phyloP scores from a whole-genome alignment of 140 eudicot species.

The Cichorium intybus region DNA sequence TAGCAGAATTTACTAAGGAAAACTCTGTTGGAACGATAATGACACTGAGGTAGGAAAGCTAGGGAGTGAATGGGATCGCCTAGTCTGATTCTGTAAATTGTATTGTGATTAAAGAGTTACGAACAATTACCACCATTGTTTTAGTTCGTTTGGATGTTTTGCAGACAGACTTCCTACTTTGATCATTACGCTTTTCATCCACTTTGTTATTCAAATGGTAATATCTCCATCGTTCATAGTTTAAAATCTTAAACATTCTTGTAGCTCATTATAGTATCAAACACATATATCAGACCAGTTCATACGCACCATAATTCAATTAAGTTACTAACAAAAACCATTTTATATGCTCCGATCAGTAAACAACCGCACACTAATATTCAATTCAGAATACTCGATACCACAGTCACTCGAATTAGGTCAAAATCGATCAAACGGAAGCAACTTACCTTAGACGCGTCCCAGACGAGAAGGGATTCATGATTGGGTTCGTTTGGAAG shows the following conservation, averaged over 20 bases:
- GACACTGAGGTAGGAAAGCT: not conserved
- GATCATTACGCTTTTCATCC: conserved; percentile 1
- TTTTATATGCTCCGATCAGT: conserved; percentile 7
- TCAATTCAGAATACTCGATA: conserved; percentile 7
- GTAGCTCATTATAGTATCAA: not conserved
- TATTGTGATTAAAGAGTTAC: conserved; percentile 1
- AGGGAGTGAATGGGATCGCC: too few species aligned
- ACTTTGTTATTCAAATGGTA: not conserved
- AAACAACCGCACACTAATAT: not conserved
- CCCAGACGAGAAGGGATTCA: conserved; percentile 93
- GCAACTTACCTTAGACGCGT: conserved; percentile 78
- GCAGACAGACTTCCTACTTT: not conserved
- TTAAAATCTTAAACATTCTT: conserved; percentile 17
- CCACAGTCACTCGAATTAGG: conserved; percentile 15
- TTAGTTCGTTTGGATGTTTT: not conserved
- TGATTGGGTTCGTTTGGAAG: conserved; percentile 52
- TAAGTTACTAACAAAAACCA: not conserved
- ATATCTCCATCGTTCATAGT: not conserved
- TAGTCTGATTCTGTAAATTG: not conserved
- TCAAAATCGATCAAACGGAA: conserved; percentile 9
- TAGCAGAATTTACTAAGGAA: not conserved
- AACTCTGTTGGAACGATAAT: not conserved
- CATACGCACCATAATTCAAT: conserved; percentile 7
- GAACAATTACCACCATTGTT: not conserved
- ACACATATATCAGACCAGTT: conserved; percentile 8